Conservation (phyloP, 169 alveolate genomes). For the Cryptosporidium ryanae region DNA sequence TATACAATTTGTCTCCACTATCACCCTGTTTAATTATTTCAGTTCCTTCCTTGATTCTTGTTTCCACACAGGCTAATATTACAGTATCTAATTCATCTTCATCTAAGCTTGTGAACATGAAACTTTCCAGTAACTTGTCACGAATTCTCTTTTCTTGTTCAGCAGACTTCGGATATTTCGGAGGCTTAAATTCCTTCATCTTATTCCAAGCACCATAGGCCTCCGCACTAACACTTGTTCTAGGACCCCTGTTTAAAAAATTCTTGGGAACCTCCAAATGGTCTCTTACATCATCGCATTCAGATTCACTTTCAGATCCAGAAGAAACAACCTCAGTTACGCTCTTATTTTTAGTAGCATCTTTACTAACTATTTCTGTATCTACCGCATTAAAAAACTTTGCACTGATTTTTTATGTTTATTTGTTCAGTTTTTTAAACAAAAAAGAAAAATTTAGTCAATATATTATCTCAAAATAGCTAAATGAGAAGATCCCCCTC, state of each 20-base stretch:
- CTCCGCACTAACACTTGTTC: conserved; percentile 92
- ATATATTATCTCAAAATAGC: conserved; percentile 9
- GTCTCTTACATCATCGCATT: conserved; percentile 54
- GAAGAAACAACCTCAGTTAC: conserved; percentile 8
- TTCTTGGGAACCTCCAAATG: conserved; percentile 46
- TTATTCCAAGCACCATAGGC: conserved; percentile 94
- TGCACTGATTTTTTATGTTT: conserved; percentile 22
- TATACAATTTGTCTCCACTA: conserved; percentile 92
- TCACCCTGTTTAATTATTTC: conserved; percentile 95
- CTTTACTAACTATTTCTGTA: neutral
- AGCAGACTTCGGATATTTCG: conserved; percentile 85
- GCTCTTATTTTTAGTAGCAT: conserved; percentile 13
- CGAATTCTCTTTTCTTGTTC: conserved; percentile 87
- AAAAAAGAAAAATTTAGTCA: neutral
- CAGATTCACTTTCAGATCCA: conserved; percentile 71
- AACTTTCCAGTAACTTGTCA: conserved; percentile 81
- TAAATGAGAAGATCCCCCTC: neutral
- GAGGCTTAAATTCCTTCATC: conserved; percentile 89
- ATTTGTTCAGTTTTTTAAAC: too few species aligned
- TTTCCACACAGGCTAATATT: conserved; percentile 91
- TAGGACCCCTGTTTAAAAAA: conserved; percentile 63
- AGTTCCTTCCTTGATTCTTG: conserved; percentile 81
- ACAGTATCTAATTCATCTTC: conserved; percentile 86
- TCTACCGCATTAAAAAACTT: conserved; percentile 20
- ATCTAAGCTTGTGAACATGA: conserved; percentile 88